These are phyloP conservation scores for Diaporthe sp. DNA, from an alignment of 2,329 filamentous ascomycete genomes.

Conservation along the genomic window DNA sequence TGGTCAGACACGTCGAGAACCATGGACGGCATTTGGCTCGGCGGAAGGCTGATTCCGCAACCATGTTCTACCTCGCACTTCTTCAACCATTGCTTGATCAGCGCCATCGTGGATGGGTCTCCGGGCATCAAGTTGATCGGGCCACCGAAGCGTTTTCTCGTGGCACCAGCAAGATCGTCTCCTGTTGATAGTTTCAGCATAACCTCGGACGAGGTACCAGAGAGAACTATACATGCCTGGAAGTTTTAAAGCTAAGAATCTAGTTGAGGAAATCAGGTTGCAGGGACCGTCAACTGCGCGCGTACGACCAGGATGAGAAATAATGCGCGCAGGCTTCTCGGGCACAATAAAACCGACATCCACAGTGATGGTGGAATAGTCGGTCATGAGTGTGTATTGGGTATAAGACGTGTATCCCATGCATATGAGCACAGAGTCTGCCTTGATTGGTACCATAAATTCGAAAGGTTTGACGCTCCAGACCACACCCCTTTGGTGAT, in stretches of 20 bases:
- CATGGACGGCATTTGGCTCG: neutral
- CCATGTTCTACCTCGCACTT: neutral
- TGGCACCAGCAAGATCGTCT: neutral
- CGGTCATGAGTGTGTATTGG: too few species aligned
- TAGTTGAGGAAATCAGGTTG: too few species aligned
- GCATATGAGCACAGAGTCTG: neutral
- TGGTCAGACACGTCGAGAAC: neutral
- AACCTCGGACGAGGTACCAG: neutral
- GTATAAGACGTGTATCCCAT: neutral
- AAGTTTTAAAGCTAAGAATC: neutral
- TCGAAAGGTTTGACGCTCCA: too few species aligned
- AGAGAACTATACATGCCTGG: neutral
- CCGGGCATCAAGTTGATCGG: neutral
- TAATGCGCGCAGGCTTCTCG: neutral
- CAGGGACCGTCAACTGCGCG: too few species aligned
- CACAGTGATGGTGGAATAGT: too few species aligned
- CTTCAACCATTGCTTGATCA: neutral
- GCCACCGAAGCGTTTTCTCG: neutral
- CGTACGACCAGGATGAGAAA: neutral
- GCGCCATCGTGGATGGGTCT: neutral
- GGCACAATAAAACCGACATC: neutral
- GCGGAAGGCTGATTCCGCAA: neutral
- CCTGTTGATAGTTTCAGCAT: neutral
- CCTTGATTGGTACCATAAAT: too few species aligned
- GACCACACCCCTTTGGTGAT: neutral